Evolutionary conservation across 2,329 filamentous ascomycete species (phyloP).

Genomic region (Didymella pinodella): DNA sequence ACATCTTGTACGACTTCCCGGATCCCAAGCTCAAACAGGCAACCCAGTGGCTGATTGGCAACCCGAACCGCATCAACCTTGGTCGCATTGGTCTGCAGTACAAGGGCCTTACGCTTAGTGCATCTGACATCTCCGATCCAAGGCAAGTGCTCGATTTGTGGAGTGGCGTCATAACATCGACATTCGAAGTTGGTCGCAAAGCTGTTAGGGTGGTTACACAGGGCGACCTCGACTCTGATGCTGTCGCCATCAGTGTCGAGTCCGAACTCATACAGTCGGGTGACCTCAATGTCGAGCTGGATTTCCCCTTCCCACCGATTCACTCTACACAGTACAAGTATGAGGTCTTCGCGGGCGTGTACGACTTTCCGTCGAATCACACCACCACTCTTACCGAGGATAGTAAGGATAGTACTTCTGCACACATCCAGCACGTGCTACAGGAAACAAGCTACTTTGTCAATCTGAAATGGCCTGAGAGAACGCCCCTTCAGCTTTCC

Average conservation of each 20-base stretch:
- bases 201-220: conserved; percentile 56
- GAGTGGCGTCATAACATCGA: conserved; percentile 57
- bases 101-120: conserved; percentile 40
- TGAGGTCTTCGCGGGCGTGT: conserved; percentile 59
- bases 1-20: conserved; percentile 53
- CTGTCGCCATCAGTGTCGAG: conserved; percentile 55
- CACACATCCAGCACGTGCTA: conserved; percentile 54
- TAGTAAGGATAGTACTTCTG: conserved; percentile 44
- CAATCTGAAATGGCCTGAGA: conserved; percentile 51
- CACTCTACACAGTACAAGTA: conserved; percentile 39
- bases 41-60: conserved; percentile 62
- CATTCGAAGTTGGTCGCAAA: conserved; percentile 53
- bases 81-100: conserved; percentile 58
- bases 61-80: conserved; percentile 61
- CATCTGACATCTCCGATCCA: conserved; percentile 23
- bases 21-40: conserved; percentile 51
- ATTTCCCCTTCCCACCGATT: conserved; percentile 59
- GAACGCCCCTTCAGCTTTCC: conserved; percentile 46
- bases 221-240: conserved; percentile 56
- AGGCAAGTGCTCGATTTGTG: conserved; percentile 59
- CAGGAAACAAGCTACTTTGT: conserved; percentile 55
- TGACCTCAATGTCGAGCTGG: conserved; percentile 58
- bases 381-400: conserved; percentile 48
- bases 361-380: conserved; percentile 57
- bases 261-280: conserved; percentile 53